Evolutionary conservation across 2,329 filamentous ascomycete species (phyloP).

Genomic region (Arthrobotrys iridis): DNA sequence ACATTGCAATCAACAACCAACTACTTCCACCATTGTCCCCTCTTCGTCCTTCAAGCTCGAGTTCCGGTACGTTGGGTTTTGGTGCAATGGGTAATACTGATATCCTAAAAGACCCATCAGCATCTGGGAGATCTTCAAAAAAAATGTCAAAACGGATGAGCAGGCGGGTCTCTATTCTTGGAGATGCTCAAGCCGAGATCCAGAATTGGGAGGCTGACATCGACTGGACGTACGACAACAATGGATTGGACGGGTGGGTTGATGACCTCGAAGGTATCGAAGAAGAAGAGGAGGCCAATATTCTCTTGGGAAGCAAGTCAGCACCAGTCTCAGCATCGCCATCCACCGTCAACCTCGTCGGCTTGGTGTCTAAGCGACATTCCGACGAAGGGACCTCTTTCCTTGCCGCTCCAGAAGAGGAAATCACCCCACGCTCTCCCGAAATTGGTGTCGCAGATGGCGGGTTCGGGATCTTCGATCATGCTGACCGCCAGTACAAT

Average conservation of each 20-base stretch:
- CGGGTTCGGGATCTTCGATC: conserved; percentile 48
- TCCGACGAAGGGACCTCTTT: conserved; percentile 34
- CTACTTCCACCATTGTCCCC: conserved; percentile 39
- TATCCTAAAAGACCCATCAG: background rate
- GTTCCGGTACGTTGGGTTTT: conserved; percentile 44
- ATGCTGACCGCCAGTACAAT: conserved; percentile 45
- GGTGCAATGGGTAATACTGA: background rate
- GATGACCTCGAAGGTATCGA: conserved; percentile 51
- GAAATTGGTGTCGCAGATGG: conserved; percentile 52
- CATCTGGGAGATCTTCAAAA: conserved; percentile 20
- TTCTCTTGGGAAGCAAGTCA: conserved; percentile 32
- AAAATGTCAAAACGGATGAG: conserved; percentile 36
- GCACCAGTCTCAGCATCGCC: conserved; percentile 51
- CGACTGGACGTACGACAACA: conserved; percentile 51
- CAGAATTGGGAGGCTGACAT: conserved; percentile 52
- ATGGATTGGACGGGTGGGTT: conserved; percentile 46
- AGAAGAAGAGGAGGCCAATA: conserved; percentile 34
- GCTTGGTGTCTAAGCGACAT: conserved; percentile 18
- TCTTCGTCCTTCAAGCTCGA: conserved; percentile 46
- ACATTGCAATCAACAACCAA: conserved; percentile 37
- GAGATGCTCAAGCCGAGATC: conserved; percentile 24
- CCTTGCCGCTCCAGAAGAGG: conserved; percentile 28
- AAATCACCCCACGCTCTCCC: background rate
- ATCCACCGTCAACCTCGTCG: conserved; percentile 44
- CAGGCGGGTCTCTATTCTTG: conserved; percentile 26